Conservation (phyloP, 352 stramenopile species). For the Phytophthora palmivora region DNA sequence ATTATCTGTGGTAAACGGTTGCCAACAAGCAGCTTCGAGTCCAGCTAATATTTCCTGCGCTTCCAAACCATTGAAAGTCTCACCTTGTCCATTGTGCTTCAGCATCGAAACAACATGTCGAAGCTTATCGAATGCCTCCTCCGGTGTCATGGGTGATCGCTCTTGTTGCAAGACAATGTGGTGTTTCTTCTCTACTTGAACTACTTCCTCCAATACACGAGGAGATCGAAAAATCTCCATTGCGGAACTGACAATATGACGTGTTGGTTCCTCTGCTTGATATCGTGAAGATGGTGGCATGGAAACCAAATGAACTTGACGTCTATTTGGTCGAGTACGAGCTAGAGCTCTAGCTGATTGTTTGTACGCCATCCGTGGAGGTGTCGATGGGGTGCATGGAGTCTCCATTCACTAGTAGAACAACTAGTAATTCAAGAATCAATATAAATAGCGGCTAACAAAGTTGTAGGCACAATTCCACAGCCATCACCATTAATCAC, state of each 20-base stretch:
- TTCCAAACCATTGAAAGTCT: neutral
- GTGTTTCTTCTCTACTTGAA: conserved; percentile 36
- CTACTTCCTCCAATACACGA: conserved; percentile 41
- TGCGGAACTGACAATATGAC: neutral
- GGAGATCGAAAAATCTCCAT: conserved; percentile 41
- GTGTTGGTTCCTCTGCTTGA: conserved; percentile 2
- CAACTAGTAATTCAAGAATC: conserved; percentile 2
- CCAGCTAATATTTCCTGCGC: conserved; percentile 30
- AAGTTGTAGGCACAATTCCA: no score
- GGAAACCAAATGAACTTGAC: conserved; percentile 13
- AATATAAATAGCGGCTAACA: conserved; percentile 37
- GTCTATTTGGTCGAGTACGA: conserved; percentile 25
- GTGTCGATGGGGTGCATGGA: conserved; percentile 11
- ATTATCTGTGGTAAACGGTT: conserved; percentile 5
- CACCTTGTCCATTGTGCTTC: neutral
- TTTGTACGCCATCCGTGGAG: conserved; percentile 31
- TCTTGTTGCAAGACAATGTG: neutral
- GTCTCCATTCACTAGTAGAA: no score
- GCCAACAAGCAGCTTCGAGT: conserved; percentile 53
- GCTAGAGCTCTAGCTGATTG: conserved; percentile 34
- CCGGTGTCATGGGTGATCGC: conserved; percentile 27
- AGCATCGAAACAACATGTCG: conserved; percentile 14
- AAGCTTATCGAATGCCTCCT: conserved; percentile 42
- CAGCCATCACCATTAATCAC: neutral
- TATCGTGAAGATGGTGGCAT: conserved; percentile 6